Conservation (phyloP, 805 yeast genomes). For the Priceomyces melissophilus region DNA sequence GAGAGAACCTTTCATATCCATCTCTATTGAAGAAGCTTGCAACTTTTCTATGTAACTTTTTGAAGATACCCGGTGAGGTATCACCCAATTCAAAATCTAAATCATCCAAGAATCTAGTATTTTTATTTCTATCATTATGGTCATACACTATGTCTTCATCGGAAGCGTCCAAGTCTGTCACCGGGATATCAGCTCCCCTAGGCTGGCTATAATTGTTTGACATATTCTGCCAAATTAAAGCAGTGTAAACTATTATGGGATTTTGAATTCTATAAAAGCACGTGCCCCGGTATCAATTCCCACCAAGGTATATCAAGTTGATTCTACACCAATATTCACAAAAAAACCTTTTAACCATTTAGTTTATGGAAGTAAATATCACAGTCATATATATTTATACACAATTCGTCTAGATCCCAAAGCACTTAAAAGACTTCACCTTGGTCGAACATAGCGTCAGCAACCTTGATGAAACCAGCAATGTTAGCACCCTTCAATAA, state of each 20-base stretch:
- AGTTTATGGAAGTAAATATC: neutral
- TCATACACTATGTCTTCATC: slow-evolving; percentile 32
- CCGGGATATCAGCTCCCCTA: slow-evolving; percentile 51
- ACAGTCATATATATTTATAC: neutral
- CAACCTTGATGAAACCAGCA: slow-evolving; percentile 98
- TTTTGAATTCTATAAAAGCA: too few relatives aligned
- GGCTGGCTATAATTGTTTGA: slow-evolving; percentile 17
- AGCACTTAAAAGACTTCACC: slow-evolving; percentile 64
- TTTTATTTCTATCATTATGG: slow-evolving; percentile 10
- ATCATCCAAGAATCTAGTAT: slow-evolving; percentile 15
- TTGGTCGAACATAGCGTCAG: slow-evolving; percentile 96
- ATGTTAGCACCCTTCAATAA: slow-evolving; percentile 98
- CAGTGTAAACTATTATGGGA: too few relatives aligned
- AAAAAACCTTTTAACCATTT: too few relatives aligned
- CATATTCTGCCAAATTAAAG: slow-evolving; percentile 11
- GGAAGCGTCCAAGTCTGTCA: slow-evolving; percentile 50
- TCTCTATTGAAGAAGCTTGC: too few relatives aligned
- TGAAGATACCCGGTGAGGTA: neutral
- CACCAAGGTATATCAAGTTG: too few relatives aligned
- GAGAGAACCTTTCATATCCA: neutral
- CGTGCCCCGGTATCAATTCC: too few relatives aligned
- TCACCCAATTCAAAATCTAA: slow-evolving; percentile 20
- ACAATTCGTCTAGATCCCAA: neutral
- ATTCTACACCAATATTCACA: too few relatives aligned
- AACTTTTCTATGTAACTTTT: neutral